A percentile compares a stretch with the other conserved stretches of the same genome.
Evolutionary conservation across 148 eudicot species (phyloP).

Genomic region (Persicaria maculosa): DNA sequence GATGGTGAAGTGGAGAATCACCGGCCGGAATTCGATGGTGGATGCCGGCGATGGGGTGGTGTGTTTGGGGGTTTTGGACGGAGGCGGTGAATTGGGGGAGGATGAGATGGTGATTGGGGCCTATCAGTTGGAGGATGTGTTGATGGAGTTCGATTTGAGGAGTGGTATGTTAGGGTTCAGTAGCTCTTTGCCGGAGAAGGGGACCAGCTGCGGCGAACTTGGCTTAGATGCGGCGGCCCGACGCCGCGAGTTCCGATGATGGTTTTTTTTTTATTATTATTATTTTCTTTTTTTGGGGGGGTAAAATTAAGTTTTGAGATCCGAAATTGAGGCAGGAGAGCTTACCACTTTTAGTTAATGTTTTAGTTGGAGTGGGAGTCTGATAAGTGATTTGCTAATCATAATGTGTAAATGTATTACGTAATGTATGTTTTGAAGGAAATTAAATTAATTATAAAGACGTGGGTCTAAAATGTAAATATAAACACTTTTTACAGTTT

Average conservation of each 20-base stretch:
- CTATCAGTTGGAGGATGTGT: background rate
- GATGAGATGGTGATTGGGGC: slow-evolving; percentile 9
- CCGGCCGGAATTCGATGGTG: slow-evolving; percentile 13
- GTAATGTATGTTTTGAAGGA: too few species aligned
- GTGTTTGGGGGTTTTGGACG: slow-evolving; percentile 6
- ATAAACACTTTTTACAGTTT: too few species aligned
- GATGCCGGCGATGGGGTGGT: background rate
- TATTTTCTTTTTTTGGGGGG: background rate
- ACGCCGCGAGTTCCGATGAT: background rate
- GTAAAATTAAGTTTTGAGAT: background rate
- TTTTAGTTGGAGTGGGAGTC: too few species aligned
- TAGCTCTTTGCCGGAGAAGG: background rate
- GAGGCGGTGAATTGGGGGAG: background rate
- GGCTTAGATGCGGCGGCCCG: background rate
- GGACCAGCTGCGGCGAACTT: background rate
- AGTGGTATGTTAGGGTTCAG: slow-evolving; percentile 12
- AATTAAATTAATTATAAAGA: too few species aligned
- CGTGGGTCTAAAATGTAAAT: too few species aligned
- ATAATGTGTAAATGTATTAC: too few species aligned
- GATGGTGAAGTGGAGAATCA: slow-evolving; percentile 15
- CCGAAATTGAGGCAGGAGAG: background rate
- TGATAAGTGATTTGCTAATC: too few species aligned
- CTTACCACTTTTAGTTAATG: too few species aligned
- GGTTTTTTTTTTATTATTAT: too few species aligned
- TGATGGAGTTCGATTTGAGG: slow-evolving; percentile 12